Evolutionary conservation across 2,329 filamentous ascomycete species (phyloP).

Genomic region (Botrytis sinoallii): DNA sequence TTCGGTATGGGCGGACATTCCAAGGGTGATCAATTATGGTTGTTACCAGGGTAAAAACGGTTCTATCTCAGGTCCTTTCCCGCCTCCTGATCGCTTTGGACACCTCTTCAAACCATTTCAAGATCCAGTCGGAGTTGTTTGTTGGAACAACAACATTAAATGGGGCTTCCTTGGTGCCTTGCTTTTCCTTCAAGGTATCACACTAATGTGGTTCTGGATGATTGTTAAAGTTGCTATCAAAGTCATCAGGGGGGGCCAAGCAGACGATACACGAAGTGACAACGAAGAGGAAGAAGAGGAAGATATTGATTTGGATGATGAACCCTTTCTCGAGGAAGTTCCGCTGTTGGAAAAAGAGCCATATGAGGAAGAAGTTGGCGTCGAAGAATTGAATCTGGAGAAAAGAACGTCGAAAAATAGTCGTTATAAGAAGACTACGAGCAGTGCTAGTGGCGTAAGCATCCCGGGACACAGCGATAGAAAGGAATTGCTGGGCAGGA

Average conservation of each 20-base stretch:
- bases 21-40: slow-evolving; percentile 59
- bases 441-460: slow-evolving; percentile 36
- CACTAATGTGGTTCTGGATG: slow-evolving; percentile 84
- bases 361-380: slow-evolving; percentile 72
- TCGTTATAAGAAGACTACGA: slow-evolving; percentile 34
- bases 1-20: slow-evolving; percentile 70
- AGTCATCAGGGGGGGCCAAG: slow-evolving; percentile 71
- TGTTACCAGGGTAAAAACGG: slow-evolving; percentile 65
- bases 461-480: slow-evolving; percentile 37
- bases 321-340: slow-evolving; percentile 20
- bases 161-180: slow-evolving; percentile 76
- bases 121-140: slow-evolving; percentile 69
- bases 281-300: slow-evolving; percentile 67
- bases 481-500: slow-evolving; percentile 38
- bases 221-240: slow-evolving; percentile 79
- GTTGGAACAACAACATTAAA: slow-evolving; percentile 72
- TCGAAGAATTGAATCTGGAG: slow-evolving; percentile 66
- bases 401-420: slow-evolving; percentile 37
- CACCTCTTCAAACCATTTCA: slow-evolving; percentile 74
- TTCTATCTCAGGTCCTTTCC: slow-evolving; percentile 53
- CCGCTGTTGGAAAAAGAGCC: slow-evolving; percentile 36
- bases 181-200: slow-evolving; percentile 74
- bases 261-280: slow-evolving; percentile 85
- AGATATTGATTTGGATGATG: slow-evolving; percentile 20
- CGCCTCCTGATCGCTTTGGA: slow-evolving; percentile 49